Conservation (phyloP, 805 yeast species). For the Zygoascus ofunaensis region DNA sequence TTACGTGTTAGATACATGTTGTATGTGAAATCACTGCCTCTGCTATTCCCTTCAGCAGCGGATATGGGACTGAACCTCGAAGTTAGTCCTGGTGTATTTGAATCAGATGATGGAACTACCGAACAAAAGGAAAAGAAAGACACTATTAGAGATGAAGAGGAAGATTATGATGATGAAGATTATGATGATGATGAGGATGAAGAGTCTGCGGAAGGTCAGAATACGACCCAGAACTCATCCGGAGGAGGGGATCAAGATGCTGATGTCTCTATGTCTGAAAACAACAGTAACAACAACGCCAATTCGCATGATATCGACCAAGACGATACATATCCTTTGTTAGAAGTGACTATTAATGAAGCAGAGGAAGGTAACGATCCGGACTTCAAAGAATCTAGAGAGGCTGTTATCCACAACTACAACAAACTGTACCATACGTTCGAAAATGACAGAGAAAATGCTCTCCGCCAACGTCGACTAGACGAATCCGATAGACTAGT, state of each 20-base stretch:
- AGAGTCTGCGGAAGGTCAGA: constrained; percentile 19
- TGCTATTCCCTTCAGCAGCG: constrained; percentile 19
- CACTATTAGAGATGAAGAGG: constrained; percentile 21
- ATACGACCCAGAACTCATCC: background rate
- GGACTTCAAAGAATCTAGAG: constrained; percentile 12
- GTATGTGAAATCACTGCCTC: constrained; percentile 27
- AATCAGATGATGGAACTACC: constrained; percentile 11
- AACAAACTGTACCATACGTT: constrained; percentile 57
- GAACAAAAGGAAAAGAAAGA: constrained; percentile 18
- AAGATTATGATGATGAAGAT: constrained; percentile 34
- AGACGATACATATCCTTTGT: background rate
- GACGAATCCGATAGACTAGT: constrained; percentile 74
- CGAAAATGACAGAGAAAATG: constrained; percentile 62
- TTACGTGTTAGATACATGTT: constrained; percentile 34
- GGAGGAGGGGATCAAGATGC: background rate
- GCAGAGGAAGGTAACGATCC: constrained; percentile 9
- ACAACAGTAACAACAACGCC: background rate
- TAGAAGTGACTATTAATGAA: background rate
- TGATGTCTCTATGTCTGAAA: background rate
- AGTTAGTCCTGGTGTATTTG: constrained; percentile 19
- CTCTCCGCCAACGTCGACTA: constrained; percentile 62
- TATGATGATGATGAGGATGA: constrained; percentile 31
- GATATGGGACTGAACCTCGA: constrained; percentile 14
- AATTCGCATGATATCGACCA: too few species aligned
- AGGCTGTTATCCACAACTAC: constrained; percentile 23